These are phyloP conservation scores for Nannochloropsis gaditana DNA, from an alignment of 108 stramenopile species.

Conservation along the genomic window DNA sequence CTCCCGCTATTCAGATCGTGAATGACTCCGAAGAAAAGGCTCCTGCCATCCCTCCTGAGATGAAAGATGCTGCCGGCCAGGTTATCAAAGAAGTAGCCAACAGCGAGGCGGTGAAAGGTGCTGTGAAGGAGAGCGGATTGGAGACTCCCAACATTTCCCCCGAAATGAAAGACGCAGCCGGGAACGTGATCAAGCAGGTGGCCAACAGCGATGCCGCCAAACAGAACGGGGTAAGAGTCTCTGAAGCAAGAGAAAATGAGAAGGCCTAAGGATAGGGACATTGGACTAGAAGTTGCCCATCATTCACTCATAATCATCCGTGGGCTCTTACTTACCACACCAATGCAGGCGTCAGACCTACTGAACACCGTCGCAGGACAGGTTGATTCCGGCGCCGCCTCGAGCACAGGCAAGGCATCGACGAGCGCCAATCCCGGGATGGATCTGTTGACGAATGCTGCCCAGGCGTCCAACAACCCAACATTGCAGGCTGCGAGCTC, in stretches of 20 bases:
- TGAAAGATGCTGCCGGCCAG: background rate
- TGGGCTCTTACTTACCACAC: too few relatives aligned
- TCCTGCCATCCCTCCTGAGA: background rate
- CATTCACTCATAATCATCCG: too few relatives aligned
- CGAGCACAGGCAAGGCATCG: too few relatives aligned
- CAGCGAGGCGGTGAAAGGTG: background rate
- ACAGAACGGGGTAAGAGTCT: background rate
- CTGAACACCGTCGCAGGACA: too few relatives aligned
- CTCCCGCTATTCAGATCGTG: background rate
- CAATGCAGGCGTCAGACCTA: too few relatives aligned
- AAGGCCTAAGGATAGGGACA: background rate
- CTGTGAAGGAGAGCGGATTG: too few relatives aligned
- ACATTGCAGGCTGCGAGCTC: background rate
- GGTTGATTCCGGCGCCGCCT: too few relatives aligned
- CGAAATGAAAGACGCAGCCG: slow-evolving; percentile 8
- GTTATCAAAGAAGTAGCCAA: background rate
- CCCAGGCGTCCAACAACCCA: background rate
- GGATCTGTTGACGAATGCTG: too few relatives aligned
- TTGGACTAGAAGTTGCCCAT: too few relatives aligned
- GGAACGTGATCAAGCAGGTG: background rate
- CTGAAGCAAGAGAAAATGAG: background rate
- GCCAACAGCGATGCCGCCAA: background rate
- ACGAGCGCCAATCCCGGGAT: too few relatives aligned
- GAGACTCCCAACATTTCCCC: too few relatives aligned
- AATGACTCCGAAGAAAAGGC: too few relatives aligned